Evolutionary conservation across 1,284 basidiomycete species (phyloP), one percentile per base, ranked within the genome.

Genomic region (Puccinia hordei): DNA sequence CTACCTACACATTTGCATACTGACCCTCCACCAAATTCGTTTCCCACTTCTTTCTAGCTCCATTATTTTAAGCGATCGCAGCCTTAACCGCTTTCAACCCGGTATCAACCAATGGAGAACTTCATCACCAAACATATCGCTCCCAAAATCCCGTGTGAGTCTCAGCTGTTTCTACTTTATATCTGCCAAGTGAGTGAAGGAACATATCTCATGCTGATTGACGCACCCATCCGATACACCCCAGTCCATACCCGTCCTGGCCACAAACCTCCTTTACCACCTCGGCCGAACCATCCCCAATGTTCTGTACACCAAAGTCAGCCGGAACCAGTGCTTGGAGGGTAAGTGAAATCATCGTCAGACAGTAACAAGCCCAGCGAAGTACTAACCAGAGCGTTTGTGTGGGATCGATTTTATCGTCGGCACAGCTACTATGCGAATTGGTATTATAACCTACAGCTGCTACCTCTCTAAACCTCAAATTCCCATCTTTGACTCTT

Each of bases 181-280:
- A n/a, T 27, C n/a, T n/a, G 53, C 22, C 53, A n/a, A n/a, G 27
- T 19, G 6, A 27, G 22, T 6, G 27, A 57, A 27, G 53, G 19
- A 22, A 57, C 22, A n/a, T 4, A n/a, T 6, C 57, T 57, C 35
- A 68, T 46, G 35, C 38, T 68, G 24, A 63, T 66, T 17, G 22
- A 30, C 33, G 6, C 61, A 6, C 24, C 2, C 38, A 63, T 12
- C 33, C 30, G 33, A 38, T 24, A 44, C 44, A 65, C 30, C 46
- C n/a, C 46, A 77, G 74, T 66, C 65, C 74, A 77, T 24, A 65
- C 59, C 38, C 74, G 74, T 41, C 74, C 74, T 8, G 63, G 63
- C 19, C 46, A 55, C 30, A 77, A 77, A 38, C 74, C 74, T 22
- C 74, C 74, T 35, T 27, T 77, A 68, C 74, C 74, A 24, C 74